Evolutionary conservation across 441 rosid genomes (phyloP), one percentile per base, ranked within the genome.

Genomic region (Eugenia klotzschiana): DNA sequence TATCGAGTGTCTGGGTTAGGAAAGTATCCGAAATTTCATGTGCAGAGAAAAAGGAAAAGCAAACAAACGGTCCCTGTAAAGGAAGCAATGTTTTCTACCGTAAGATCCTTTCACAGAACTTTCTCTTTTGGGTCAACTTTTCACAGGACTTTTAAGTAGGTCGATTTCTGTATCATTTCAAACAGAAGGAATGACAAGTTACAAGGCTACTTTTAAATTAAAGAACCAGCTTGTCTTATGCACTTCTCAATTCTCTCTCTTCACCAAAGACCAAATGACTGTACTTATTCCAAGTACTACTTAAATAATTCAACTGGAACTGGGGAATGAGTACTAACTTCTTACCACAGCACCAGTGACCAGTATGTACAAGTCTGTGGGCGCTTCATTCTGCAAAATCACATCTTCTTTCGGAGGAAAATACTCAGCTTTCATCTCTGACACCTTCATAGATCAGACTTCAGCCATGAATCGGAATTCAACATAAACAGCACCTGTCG

Each of bases 331-430:
- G 81, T 22, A 23, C 8, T 43, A 37, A 41, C 23, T 60, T 72
- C 89, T 86, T 91, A 96, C 99, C 91, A 90, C 93, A 84, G 95
- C 88, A 80, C 99, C 99, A 53, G 94, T 91, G 79, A 93, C 96
- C 86, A 96, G 85, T 69, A 96, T 89, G 85, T 96, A 96, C 87
- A 96, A 84, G 81, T 94, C 98, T 74, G 98, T 92, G 25, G 98
- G 99, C 26, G 95, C 95, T 92, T 96, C 99, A 77, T 96, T 94
- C 89, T 96, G 98, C 86, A 94, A 89, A 86, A 96, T 94, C 79
- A 96, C 95, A 83, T 96, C 98, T 91, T 96, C 99, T 89, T 87
- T 92, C 4, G 99, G 99, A 83, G 99, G 95, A 85, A 91, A 96
- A 87, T 96, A 96, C 87, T 94, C 99, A 1, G 98, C 93, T 79